phyloP scores from a whole-genome alignment of 352 stramenopile species.

The Phytophthora pinifolia region DNA sequence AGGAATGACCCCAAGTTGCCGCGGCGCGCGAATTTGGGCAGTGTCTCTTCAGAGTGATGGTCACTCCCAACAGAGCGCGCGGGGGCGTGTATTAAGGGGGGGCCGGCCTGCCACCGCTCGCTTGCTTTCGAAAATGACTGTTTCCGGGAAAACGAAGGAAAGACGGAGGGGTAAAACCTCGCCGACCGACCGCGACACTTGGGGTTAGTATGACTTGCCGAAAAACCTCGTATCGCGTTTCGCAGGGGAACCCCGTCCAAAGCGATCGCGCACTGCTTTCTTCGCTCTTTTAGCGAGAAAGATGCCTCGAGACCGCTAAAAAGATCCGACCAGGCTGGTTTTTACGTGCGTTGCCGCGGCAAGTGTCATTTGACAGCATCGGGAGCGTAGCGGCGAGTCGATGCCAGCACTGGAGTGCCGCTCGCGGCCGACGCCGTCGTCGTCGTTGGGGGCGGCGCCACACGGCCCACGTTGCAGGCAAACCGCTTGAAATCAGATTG shows the following conservation, averaged over 20 bases:
- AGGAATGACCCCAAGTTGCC: constrained; percentile 45
- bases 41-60: constrained; percentile 34
- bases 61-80: constrained; percentile 36
- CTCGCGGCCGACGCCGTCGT: no score
- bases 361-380: neutral
- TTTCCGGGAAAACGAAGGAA: constrained; percentile 41
- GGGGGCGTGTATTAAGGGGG: constrained; percentile 40
- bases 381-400: no score
- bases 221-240: constrained; percentile 17
- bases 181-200: neutral
- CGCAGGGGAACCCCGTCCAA: constrained; percentile 23
- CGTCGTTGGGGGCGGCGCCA: no score
- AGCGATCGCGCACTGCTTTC: constrained; percentile 22
- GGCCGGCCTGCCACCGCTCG: constrained; percentile 41
- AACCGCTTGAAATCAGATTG: constrained; percentile 32
- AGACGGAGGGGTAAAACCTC: constrained; percentile 37
- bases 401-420: no score
- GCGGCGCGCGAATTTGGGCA: constrained; percentile 29
- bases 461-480: constrained; percentile 8
- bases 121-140: constrained; percentile 61
- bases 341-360: constrained; percentile 16
- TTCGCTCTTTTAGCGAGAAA: constrained; percentile 24
- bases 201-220: no score
- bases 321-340: constrained; percentile 26
- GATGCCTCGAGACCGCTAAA: constrained; percentile 30